Evolutionary conservation across 257 asterid species (phyloP), one percentile per base, ranked within the genome.

Genomic region (Salvia miltiorrhiza): DNA sequence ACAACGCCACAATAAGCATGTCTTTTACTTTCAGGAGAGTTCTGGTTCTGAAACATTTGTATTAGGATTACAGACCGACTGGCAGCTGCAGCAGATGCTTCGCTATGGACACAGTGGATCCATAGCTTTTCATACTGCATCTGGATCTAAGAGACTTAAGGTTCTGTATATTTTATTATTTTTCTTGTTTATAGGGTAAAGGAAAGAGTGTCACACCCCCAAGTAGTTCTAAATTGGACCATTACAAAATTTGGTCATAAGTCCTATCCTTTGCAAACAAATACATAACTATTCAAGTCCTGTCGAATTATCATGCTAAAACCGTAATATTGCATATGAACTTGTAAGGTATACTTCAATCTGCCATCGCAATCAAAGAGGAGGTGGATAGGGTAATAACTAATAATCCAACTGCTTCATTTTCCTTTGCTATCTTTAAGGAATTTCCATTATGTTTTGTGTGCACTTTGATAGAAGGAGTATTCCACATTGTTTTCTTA

Each of bases 21-120:
- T 84, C 35, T 84, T 84, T 69, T 73, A 74, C 76, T 81, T 74
- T 55, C 81, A 73, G 68, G 85, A 81, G 78, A 68, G 35, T 49
- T 60, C 72, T 13, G 72, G 76, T 41, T 71, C 77, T 9, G 87
- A 81, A 21, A 63, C 71, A 21, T 75, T 81, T 53, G 20, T 79
- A 62, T 57, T 84, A 61, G 89, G 89, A 19, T 74, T 84, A 35
- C 89, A 84, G 63, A 72, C 87, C 1, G 87, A 84, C 45, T 84
- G 89, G 89, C 89, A 84, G 75, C 75, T 84, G 73, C 89, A 84
- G 58, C 84, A 79, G 76, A 84, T 81, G 86, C 83, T 84, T 69
- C 83, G 80, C 1, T 75, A 69, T 77, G 89, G 89, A 24, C 83
- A 81, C 70, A 57, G 71, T 72, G 85, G 80, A 65, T 66, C 66